These are phyloP conservation scores for Microbotryum lychnidis-dioicae DNA, from an alignment of 1,284 basidiomycete genomes.

Conservation along the genomic window DNA sequence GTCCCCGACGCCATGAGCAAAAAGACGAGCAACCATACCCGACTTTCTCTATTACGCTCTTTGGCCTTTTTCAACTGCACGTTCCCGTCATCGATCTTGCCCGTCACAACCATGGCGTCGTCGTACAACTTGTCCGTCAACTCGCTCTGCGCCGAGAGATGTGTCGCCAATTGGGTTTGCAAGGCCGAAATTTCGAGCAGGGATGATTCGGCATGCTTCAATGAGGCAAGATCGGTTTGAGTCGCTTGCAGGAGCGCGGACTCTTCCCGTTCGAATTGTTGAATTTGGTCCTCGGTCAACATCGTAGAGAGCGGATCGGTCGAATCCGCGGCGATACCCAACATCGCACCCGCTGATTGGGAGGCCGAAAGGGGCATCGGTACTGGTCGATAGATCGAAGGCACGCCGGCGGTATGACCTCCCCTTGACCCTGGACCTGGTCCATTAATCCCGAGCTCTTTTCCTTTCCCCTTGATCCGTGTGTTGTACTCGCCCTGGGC, in stretches of 20 bases:
- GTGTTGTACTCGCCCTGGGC: conserved; percentile 43
- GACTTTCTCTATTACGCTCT: conserved; percentile 67
- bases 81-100: conserved; percentile 77
- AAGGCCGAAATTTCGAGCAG: conserved; percentile 81
- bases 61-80: conserved; percentile 72
- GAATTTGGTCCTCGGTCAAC: conserved; percentile 70
- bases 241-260: conserved; percentile 70
- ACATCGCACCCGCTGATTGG: not conserved
- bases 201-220: conserved; percentile 78
- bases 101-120: conserved; percentile 74
- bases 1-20: conserved; percentile 76
- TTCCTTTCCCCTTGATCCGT: conserved; percentile 45
- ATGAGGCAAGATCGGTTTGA: conserved; percentile 71
- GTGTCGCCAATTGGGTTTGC: conserved; percentile 77
- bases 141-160: conserved; percentile 80
- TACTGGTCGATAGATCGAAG: conserved; percentile 52
- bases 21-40: conserved; percentile 75
- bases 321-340: conserved; percentile 39
- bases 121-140: conserved; percentile 79
- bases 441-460: too few species aligned
- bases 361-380: conserved; percentile 17
- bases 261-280: conserved; percentile 84
- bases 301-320: conserved; percentile 55
- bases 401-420: conserved; percentile 36
- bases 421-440: not conserved